Evolutionary conservation across 352 stramenopile genomes (phyloP).

Genomic region (Phytophthora brassicae): DNA sequence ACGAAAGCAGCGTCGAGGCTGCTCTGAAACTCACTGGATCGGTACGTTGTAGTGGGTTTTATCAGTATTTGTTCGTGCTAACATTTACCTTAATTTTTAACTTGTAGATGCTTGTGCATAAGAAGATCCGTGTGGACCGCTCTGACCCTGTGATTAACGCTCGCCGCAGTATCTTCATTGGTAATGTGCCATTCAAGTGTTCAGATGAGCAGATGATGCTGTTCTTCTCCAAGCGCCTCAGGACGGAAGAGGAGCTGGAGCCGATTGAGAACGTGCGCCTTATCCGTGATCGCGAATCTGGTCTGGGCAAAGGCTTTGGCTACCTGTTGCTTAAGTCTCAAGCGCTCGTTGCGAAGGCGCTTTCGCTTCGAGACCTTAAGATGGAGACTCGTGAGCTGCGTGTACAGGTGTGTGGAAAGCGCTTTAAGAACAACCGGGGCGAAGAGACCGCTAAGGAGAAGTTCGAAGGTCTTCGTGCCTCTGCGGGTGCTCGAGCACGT

Average conservation of each 20-base stretch:
- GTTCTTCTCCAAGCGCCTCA: constrained; percentile 76
- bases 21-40: constrained; percentile 76
- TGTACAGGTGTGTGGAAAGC: constrained; percentile 82
- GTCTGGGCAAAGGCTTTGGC: constrained; percentile 91
- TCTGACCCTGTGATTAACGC: constrained; percentile 72
- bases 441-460: constrained; percentile 53
- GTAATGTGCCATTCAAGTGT: constrained; percentile 87
- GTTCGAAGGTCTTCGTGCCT: constrained; percentile 60
- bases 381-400: constrained; percentile 72
- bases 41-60: constrained; percentile 24
- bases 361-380: constrained; percentile 65
- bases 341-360: constrained; percentile 66
- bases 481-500: constrained; percentile 53
- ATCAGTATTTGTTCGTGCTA: too few relatives aligned
- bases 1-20: constrained; percentile 52
- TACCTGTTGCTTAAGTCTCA: constrained; percentile 86
- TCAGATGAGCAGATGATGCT: constrained; percentile 73
- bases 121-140: constrained; percentile 69
- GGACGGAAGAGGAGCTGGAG: constrained; percentile 59
- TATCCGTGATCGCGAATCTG: constrained; percentile 87
- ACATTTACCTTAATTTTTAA: too few relatives aligned
- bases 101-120: constrained; percentile 55
- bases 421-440: constrained; percentile 79
- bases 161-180: constrained; percentile 87
- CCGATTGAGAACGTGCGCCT: constrained; percentile 88